Conservation (phyloP, 306 rosid genomes). For the Vicia faba region DNA sequence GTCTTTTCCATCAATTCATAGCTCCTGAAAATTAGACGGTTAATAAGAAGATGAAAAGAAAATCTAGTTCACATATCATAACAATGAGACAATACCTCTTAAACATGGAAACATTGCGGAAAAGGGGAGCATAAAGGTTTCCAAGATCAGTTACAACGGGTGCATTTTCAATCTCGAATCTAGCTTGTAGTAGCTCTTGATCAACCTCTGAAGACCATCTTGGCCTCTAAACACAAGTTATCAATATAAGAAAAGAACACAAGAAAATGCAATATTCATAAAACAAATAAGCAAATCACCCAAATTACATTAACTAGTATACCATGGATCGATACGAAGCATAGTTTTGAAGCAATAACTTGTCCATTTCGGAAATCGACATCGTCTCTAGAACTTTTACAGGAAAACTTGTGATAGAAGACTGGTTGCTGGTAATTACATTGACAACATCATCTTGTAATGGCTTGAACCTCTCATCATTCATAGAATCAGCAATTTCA, state of each 20-base stretch:
- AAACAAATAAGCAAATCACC: constrained; percentile 20
- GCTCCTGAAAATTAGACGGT: constrained; percentile 62
- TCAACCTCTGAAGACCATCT: constrained; percentile 67
- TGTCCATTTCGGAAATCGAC: constrained; percentile 71
- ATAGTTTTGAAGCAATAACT: constrained; percentile 53
- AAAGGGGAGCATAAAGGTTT: constrained; percentile 69
- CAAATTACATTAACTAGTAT: constrained; percentile 17
- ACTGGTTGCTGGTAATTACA: constrained; percentile 16
- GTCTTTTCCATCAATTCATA: constrained; percentile 85
- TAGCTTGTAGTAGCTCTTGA: constrained; percentile 54
- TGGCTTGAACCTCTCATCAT: constrained; percentile 46
- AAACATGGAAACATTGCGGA: constrained; percentile 74
- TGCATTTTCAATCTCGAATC: constrained; percentile 75
- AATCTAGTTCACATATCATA: too few species aligned
- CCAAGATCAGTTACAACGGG: constrained; percentile 54
- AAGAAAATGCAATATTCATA: background rate
- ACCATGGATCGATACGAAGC: constrained; percentile 61
- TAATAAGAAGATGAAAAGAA: constrained; percentile 20
- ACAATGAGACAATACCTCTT: constrained; percentile 54
- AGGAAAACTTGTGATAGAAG: constrained; percentile 36
- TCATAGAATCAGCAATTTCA: background rate
- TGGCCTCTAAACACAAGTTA: constrained; percentile 59
- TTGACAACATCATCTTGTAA: constrained; percentile 29
- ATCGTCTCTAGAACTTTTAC: constrained; percentile 43
- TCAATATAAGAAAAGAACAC: constrained; percentile 36